Percentiles rank a stretch among this genome's conserved stretches.
phyloP scores from a whole-genome alignment of 169 alveolate genomes.

The Eimeria sp. region DNA sequence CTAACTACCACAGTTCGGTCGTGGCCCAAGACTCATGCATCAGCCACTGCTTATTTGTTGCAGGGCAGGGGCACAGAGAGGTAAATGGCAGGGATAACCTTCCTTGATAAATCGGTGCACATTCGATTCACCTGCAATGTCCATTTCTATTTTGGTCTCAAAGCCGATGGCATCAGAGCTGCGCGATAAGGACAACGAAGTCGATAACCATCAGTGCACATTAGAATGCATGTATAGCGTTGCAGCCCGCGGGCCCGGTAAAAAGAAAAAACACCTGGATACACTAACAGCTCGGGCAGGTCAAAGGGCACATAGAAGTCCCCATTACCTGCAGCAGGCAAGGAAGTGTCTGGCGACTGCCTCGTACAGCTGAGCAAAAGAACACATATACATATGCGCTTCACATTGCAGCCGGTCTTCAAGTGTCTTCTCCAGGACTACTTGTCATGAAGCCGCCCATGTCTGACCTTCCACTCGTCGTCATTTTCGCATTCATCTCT shows the following conservation, averaged over 20 bases:
- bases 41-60: background rate
- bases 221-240: background rate
- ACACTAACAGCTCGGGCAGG: background rate
- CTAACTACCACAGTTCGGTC: constrained; percentile 75
- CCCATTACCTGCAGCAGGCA: constrained; percentile 88
- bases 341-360: constrained; percentile 90
- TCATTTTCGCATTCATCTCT: constrained; percentile 87
- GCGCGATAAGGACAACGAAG: background rate
- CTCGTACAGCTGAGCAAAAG: constrained; percentile 89
- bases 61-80: background rate
- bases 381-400: constrained; percentile 14
- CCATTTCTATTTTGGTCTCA: constrained; percentile 88
- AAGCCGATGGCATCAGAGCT: constrained; percentile 89
- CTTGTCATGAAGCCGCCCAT: background rate
- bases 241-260: background rate
- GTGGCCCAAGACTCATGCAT: background rate
- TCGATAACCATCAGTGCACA: background rate
- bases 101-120: background rate
- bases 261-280: background rate
- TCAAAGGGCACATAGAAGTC: background rate
- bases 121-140: constrained; percentile 87
- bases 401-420: background rate
- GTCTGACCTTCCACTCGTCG: constrained; percentile 82
- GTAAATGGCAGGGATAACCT: background rate
- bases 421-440: no score